These are phyloP conservation scores for Stenocarpella maydis DNA, from an alignment of 2,329 filamentous ascomycete genomes.

Conservation along the genomic window DNA sequence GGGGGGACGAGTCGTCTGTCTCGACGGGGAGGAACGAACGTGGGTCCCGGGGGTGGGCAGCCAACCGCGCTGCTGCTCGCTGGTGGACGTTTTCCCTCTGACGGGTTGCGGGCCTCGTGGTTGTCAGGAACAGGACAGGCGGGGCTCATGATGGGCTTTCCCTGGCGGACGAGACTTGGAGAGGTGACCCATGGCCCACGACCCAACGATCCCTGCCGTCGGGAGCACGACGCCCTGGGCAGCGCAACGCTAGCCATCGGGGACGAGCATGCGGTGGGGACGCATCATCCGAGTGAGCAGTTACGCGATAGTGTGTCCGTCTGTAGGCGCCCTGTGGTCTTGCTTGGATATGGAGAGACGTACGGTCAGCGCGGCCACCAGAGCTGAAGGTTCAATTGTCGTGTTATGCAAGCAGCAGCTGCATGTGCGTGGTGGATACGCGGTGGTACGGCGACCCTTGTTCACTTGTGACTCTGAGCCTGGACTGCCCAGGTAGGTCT, in stretches of 20 bases:
- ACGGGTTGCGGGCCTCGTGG: neutral
- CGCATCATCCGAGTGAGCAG: neutral
- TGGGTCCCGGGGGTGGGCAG: neutral
- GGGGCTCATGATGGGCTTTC: neutral
- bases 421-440: neutral
- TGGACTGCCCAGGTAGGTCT: too few species aligned
- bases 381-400: conserved; percentile 4
- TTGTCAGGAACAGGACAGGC: conserved; percentile 8
- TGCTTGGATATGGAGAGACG: conserved; percentile 10
- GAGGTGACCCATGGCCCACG: neutral
- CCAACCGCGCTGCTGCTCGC: neutral
- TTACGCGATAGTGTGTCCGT: conserved; percentile 13
- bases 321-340: neutral
- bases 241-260: neutral
- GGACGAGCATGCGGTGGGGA: neutral
- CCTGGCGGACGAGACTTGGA: conserved; percentile 7
- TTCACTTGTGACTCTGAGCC: neutral
- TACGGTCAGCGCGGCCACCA: conserved; percentile 2
- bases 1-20: neutral
- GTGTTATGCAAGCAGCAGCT: conserved; percentile 12
- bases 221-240: neutral
- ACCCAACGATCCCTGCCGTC: conserved; percentile 15
- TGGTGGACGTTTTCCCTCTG: neutral
- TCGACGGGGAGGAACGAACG: neutral
- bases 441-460: too few species aligned